Evolutionary conservation across 1,139 yeast genomes (phyloP).

Genomic region (Pichia inconspicua): DNA sequence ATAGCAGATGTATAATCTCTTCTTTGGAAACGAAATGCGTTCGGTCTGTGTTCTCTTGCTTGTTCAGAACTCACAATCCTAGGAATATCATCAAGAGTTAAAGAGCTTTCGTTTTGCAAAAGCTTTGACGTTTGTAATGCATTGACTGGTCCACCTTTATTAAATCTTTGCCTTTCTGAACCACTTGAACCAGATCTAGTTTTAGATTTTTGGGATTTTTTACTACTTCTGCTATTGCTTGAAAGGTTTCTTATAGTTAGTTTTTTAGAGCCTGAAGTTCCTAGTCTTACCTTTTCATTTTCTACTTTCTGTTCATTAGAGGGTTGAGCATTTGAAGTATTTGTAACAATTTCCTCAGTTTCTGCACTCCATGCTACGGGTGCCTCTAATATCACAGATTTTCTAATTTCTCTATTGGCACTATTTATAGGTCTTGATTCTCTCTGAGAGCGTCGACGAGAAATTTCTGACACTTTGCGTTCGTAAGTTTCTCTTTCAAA

Average conservation of each 20-base stretch:
- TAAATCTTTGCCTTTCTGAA: not conserved
- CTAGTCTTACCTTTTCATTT: slow-evolving; percentile 1
- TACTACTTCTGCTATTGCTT: not conserved
- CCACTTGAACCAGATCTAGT: not conserved
- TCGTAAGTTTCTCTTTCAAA: slow-evolving; percentile 17
- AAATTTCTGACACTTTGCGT: slow-evolving; percentile 54
- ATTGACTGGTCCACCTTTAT: slow-evolving; percentile 2
- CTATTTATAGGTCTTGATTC: slow-evolving; percentile 44
- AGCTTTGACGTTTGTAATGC: slow-evolving; percentile 49
- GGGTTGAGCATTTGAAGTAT: not conserved
- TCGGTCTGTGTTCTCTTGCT: slow-evolving; percentile 85
- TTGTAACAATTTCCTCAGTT: slow-evolving; percentile 19
- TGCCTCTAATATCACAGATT: slow-evolving; percentile 42
- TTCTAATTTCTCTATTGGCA: slow-evolving; percentile 39
- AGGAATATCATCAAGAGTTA: slow-evolving; percentile 93
- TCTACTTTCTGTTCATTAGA: not conserved
- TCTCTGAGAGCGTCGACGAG: slow-evolving; percentile 66
- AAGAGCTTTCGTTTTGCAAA: slow-evolving; percentile 71
- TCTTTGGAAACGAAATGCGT: slow-evolving; percentile 66
- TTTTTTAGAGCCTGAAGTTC: slow-evolving; percentile 9
- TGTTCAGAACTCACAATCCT: slow-evolving; percentile 96
- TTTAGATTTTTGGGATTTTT: not conserved
- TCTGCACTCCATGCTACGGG: slow-evolving; percentile 29
- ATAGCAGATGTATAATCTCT: slow-evolving; percentile 27
- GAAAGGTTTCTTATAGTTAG: slow-evolving; percentile 6